Evolutionary conservation across 352 stramenopile species (phyloP).

Genomic region (Hyphochytrium catenoides): DNA sequence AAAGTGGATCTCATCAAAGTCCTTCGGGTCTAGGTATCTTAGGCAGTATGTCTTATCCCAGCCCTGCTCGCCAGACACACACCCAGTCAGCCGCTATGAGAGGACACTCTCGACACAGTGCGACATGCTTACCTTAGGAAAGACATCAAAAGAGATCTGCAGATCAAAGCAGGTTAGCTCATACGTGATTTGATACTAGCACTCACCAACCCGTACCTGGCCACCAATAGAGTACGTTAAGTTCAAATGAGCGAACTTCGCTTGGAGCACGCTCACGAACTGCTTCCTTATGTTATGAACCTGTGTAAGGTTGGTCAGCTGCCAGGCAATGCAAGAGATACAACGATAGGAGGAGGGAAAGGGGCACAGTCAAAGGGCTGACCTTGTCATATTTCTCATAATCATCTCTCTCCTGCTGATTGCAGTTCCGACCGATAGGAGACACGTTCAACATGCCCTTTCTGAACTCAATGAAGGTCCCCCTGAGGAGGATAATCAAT

Average conservation of each 20-base stretch:
- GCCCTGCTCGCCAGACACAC: slow-evolving; percentile 17
- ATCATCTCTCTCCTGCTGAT: slow-evolving; percentile 85
- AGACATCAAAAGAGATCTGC: slow-evolving; percentile 96
- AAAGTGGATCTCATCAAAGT: slow-evolving; percentile 99
- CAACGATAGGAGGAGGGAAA: slow-evolving; percentile 1
- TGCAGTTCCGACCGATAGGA: slow-evolving; percentile 94
- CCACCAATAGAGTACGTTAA: slow-evolving; percentile 95
- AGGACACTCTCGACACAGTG: not conserved
- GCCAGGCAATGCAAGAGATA: not conserved
- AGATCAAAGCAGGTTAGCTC: not conserved
- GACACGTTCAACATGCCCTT: slow-evolving; percentile 99
- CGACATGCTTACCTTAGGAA: slow-evolving; percentile 34
- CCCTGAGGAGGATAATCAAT: slow-evolving; percentile 15
- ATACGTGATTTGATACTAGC: not conserved
- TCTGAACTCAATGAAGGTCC: slow-evolving; percentile 97
- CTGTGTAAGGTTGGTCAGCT: too few species aligned
- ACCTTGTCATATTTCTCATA: slow-evolving; percentile 94
- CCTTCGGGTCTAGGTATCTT: slow-evolving; percentile 62
- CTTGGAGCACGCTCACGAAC: slow-evolving; percentile 85
- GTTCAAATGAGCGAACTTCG: slow-evolving; percentile 79
- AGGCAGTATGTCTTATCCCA: slow-evolving; percentile 99
- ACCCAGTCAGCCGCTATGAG: not conserved
- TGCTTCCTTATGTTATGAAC: slow-evolving; percentile 73
- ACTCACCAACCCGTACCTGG: slow-evolving; percentile 18
- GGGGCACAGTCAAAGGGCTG: slow-evolving; percentile 4